Conservation (phyloP, 2,329 filamentous ascomycete species). For the Lecanicillium sp. region DNA sequence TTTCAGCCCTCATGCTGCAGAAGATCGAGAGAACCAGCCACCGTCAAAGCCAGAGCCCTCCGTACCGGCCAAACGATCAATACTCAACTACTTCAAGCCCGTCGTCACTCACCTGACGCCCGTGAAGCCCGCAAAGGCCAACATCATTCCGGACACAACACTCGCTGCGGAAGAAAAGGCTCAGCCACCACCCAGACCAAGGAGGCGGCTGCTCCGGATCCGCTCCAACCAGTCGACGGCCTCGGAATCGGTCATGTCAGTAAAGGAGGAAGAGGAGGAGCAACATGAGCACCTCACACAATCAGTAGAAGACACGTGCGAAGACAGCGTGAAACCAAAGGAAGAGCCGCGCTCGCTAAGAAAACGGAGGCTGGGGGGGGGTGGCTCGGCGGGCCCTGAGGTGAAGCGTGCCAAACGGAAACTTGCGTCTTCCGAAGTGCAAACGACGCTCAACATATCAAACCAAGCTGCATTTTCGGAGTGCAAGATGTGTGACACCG, state of each 20-base stretch:
- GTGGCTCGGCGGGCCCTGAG: neutral
- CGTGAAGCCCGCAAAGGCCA: neutral
- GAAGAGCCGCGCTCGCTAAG: neutral
- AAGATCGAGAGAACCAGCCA: slow-evolving; percentile 1
- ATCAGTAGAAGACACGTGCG: neutral
- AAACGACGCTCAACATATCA: slow-evolving; percentile 41
- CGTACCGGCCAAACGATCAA: slow-evolving; percentile 26
- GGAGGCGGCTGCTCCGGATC: slow-evolving; percentile 25
- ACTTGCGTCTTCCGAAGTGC: slow-evolving; percentile 23
- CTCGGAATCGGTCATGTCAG: no score
- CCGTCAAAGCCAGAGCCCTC: neutral
- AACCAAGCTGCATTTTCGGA: slow-evolving; percentile 36
- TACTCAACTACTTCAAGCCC: slow-evolving; percentile 37
- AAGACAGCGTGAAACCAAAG: neutral
- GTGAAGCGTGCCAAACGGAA: slow-evolving; percentile 13
- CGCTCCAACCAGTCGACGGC: slow-evolving; percentile 17
- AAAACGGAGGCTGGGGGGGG: neutral
- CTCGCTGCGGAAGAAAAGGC: neutral
- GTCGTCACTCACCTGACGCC: neutral
- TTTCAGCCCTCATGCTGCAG: neutral
- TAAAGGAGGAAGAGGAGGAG: slow-evolving; percentile 1
- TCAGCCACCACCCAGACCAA: slow-evolving; percentile 1
- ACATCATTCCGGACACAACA: neutral
- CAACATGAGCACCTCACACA: neutral
- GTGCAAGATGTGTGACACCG: slow-evolving; percentile 36